Conservation (phyloP, 192 early-diverging fungal genomes). For the Helicostylum pulchrum region DNA sequence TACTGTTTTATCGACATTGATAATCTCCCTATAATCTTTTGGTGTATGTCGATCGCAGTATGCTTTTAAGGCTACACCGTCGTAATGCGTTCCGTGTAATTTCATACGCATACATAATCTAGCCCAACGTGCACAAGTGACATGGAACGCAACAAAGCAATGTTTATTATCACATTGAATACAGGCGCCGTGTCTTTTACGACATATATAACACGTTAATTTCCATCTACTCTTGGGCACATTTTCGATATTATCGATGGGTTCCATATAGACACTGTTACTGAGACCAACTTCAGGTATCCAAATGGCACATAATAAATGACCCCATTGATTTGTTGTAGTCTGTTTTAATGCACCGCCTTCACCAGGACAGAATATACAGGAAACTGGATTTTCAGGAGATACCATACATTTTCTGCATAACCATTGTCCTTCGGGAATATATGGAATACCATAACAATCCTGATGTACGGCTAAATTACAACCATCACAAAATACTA, state of each 20-base stretch:
- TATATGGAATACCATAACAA: conserved; percentile 98
- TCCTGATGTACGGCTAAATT: conserved; percentile 99
- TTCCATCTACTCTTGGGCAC: conserved; percentile 89
- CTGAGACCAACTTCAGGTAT: conserved; percentile 89
- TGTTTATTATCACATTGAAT: conserved; percentile 92
- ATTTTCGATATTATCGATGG: conserved; percentile 87
- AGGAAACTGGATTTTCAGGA: conserved; percentile 84
- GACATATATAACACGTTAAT: conserved; percentile 87
- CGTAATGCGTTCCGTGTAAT: conserved; percentile 51
- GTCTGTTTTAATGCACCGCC: conserved; percentile 98
- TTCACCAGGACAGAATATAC: conserved; percentile 89
- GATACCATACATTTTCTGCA: conserved; percentile 97
- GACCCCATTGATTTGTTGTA: conserved; percentile 89
- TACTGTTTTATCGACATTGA: conserved; percentile 41
- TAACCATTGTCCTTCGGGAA: conserved; percentile 99
- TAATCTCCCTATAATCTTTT: conserved; percentile 47
- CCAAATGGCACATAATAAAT: conserved; percentile 94
- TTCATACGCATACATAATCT: conserved; percentile 86
- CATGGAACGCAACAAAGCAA: conserved; percentile 91
- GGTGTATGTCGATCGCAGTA: conserved; percentile 94
- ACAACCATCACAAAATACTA: conserved; percentile 99
- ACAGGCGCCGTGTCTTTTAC: conserved; percentile 76
- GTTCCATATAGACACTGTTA: conserved; percentile 97
- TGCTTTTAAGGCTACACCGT: conserved; percentile 60
- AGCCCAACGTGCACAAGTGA: conserved; percentile 87